phyloP scores from a whole-genome alignment of 495 filamentous ascomycete species.

The Penicillium egyptiacum region DNA sequence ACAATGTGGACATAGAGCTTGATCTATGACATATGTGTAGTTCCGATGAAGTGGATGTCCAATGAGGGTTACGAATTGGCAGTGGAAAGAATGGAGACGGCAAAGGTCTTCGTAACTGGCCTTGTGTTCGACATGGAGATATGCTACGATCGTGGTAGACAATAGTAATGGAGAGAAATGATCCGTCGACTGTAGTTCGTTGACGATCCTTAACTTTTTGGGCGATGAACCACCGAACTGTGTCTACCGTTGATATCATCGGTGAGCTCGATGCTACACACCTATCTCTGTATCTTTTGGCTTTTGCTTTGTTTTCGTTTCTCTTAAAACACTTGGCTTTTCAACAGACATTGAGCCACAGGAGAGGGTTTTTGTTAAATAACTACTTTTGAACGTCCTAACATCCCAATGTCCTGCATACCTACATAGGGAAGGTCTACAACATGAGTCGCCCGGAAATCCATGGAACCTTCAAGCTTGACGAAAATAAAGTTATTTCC shows the following conservation, averaged over 20 bases:
- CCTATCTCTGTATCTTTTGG: neutral
- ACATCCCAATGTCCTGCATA: too few species aligned
- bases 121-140: neutral
- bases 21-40: neutral
- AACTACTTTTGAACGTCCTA: too few species aligned
- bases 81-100: neutral
- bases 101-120: neutral
- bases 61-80: neutral
- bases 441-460: too few species aligned
- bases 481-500: neutral
- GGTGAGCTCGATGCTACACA: neutral
- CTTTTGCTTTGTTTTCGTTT: neutral
- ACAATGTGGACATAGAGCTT: neutral
- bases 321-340: too few species aligned
- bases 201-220: slow-evolving; percentile 1
- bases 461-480: neutral
- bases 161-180: neutral
- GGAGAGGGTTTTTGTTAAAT: too few species aligned
- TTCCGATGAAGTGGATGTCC: neutral
- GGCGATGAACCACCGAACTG: neutral
- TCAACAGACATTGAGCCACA: too few species aligned
- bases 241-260: slow-evolving; percentile 4
- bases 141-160: neutral
- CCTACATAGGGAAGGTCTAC: too few species aligned
- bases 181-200: neutral